These are phyloP conservation scores for Hypoxylon fuscum DNA, from an alignment of 495 filamentous ascomycete genomes.

Conservation along the genomic window DNA sequence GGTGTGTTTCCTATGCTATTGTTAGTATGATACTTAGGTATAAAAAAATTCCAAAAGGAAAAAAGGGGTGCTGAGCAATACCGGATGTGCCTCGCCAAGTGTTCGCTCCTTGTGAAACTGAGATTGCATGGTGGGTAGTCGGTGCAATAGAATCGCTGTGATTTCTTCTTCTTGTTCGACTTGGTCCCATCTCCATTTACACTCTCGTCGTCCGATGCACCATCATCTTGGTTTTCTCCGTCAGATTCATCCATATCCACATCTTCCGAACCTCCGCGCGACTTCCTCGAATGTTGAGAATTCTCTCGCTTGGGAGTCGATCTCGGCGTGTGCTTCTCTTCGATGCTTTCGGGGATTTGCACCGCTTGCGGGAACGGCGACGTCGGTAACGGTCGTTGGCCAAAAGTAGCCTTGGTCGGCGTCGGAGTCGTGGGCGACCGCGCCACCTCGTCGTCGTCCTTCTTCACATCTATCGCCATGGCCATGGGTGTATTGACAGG, in stretches of 20 bases:
- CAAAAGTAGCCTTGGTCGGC: conserved; percentile 69
- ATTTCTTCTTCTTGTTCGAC: conserved; percentile 91
- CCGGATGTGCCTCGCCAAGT: conserved; percentile 93
- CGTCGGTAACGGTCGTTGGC: conserved; percentile 68
- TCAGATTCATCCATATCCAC: conserved; percentile 81
- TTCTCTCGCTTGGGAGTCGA: conserved; percentile 57
- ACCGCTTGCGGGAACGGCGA: conserved; percentile 65
- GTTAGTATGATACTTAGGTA: conserved; percentile 36
- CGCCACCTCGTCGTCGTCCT: conserved; percentile 60
- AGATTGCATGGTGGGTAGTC: conserved; percentile 94
- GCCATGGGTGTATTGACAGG: conserved; percentile 79
- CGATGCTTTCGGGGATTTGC: conserved; percentile 54
- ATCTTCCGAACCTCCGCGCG: conserved; percentile 73
- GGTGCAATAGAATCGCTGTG: conserved; percentile 96
- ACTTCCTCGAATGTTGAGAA: conserved; percentile 70
- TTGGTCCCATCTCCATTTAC: conserved; percentile 70
- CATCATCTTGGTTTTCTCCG: conserved; percentile 62
- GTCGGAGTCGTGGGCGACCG: conserved; percentile 72
- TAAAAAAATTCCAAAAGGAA: no score
- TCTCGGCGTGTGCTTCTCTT: conserved; percentile 46
- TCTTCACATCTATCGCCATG: conserved; percentile 59
- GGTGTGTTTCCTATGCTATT: conserved; percentile 82
- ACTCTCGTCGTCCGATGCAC: conserved; percentile 80
- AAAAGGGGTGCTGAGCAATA: conserved; percentile 45
- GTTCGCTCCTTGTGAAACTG: conserved; percentile 96